These are phyloP conservation scores for Physaria fendleri DNA, from an alignment of 345 rosid species.

Conservation along the genomic window DNA sequence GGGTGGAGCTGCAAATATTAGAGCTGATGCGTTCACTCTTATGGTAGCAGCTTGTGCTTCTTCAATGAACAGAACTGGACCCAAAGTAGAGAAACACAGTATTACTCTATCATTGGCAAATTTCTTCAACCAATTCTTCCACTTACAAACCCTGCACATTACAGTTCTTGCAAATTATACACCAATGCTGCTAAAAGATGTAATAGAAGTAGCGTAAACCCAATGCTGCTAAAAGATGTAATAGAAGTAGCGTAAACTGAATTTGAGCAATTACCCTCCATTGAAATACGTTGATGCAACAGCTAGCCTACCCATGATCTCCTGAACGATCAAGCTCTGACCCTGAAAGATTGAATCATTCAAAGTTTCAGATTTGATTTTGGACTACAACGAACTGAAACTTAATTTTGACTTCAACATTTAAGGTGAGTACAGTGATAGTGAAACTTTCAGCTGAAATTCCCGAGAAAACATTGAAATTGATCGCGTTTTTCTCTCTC, in stretches of 20 bases:
- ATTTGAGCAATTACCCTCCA: constrained; percentile 38
- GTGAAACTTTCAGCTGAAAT: constrained; percentile 27
- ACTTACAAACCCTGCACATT: constrained; percentile 35
- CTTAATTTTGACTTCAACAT: background rate
- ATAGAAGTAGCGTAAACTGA: too few relatives aligned
- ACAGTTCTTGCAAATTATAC: background rate
- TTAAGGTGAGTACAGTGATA: constrained; percentile 33
- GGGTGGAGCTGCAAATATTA: constrained; percentile 53
- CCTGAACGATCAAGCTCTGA: constrained; percentile 46
- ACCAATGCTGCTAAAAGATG: background rate
- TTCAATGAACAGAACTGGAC: constrained; percentile 30
- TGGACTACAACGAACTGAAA: too few relatives aligned
- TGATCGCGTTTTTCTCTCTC: too few relatives aligned
- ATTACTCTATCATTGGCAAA: constrained; percentile 39
- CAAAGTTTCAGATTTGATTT: background rate
- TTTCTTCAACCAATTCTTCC: constrained; percentile 33
- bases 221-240: too few relatives aligned
- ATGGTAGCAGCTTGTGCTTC: constrained; percentile 50
- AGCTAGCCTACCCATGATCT: constrained; percentile 39
- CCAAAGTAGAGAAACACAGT: constrained; percentile 52
- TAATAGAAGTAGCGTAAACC: too few relatives aligned
- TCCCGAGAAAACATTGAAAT: too few relatives aligned
- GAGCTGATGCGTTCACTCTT: constrained; percentile 38
- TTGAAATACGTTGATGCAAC: constrained; percentile 37
- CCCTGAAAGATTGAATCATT: constrained; percentile 36